Evolutionary conservation across 2,329 filamentous ascomycete species (phyloP), one percentile per base, ranked within the genome.

Genomic region (Chaetomium strumarium): DNA sequence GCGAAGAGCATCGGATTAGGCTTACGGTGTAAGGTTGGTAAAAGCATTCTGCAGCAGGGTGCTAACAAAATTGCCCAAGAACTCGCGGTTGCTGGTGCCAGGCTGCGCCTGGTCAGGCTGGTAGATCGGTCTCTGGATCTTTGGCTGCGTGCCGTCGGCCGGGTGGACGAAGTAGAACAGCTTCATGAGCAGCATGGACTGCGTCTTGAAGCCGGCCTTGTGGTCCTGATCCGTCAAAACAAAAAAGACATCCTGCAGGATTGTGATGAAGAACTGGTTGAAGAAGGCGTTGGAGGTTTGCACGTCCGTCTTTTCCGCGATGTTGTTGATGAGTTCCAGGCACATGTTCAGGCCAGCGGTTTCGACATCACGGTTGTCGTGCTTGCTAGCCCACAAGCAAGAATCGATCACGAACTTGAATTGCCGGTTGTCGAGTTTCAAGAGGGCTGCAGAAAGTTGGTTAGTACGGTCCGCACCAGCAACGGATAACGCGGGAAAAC

Each of bases 301-400:
- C 17, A 81, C 73, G 67, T 97, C 91, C 1, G 90, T 86, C 66
- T 92, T 87, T 63, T 96, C 92, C 9, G 92, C 90, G 75, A 99
- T 96, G 72, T 99, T 99, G 72, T 88, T 92, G 68, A 99, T 91
- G 59, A 99, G 78, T 73, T 99, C 93, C 61, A 96, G 83, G 70
- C 92, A 97, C 93, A 99, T 99, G 71, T 91, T 93, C 56, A 99
- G 82, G 55, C 93, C 93, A 37, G 93, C 95, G 61, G 88, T 90
- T 72, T 99, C 93, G 30, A 99, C 93, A 67, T 96, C 90, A 55
- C 93, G 88, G 73, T 99, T 99, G 74, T 99, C 93, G 71, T 99
- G 93, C 77, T 99, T 99, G 76, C 92, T 96, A n/a, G 95, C 93
- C 95, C 93, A 99, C 79, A 97, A 90, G 77, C 95, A 99, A 34